Percentiles rank a stretch among this genome's conserved stretches.
phyloP scores from a whole-genome alignment of 2,329 filamentous ascomycete genomes.

The Botryotinia calthae region DNA sequence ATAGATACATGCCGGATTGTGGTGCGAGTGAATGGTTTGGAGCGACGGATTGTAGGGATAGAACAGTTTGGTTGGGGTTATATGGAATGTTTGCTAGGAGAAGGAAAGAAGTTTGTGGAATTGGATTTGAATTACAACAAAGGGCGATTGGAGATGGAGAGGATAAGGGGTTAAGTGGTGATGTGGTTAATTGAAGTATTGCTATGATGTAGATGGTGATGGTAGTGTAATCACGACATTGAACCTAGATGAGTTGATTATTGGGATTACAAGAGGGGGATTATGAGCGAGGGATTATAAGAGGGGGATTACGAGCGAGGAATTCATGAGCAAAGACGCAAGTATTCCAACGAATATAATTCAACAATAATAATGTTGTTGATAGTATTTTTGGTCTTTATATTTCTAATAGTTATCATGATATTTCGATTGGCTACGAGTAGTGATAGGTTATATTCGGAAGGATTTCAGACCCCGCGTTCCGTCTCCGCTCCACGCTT shows the following conservation, averaged over 20 bases:
- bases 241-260: neutral
- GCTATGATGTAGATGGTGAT: neutral
- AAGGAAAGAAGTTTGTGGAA: constrained; percentile 33
- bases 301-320: too few species aligned
- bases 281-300: too few species aligned
- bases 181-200: neutral
- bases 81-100: constrained; percentile 32
- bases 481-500: neutral
- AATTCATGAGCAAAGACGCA: neutral
- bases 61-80: constrained; percentile 32
- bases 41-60: constrained; percentile 34
- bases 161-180: neutral
- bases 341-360: neutral
- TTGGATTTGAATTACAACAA: constrained; percentile 31
- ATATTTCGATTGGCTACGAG: neutral
- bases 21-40: constrained; percentile 34
- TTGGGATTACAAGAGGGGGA: neutral
- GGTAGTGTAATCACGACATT: neutral
- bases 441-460: neutral
- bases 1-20: constrained; percentile 36
- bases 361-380: neutral
- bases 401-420: neutral
- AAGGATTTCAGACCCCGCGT: neutral
- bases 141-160: constrained; percentile 2
- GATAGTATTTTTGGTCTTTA: neutral